A percentile compares a stretch with the other conserved stretches of the same genome.
Evolutionary conservation across 345 rosid genomes (phyloP).

Genomic region (Dovyalis caffra): DNA sequence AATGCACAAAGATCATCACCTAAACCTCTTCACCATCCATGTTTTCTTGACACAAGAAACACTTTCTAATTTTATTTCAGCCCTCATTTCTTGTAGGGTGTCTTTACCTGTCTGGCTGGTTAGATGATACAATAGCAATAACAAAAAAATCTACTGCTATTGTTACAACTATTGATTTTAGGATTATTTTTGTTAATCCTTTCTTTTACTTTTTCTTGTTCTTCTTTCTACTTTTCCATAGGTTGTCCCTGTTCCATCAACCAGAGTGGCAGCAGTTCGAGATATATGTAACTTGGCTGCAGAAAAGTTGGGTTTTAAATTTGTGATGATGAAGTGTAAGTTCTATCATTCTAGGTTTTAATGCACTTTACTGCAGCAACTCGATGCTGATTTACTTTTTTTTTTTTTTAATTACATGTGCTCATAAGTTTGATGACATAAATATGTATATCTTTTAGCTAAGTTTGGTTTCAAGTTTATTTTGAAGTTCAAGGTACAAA

Average conservation of each 20-base stretch:
- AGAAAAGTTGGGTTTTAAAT: constrained; percentile 81
- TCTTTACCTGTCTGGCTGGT: no score
- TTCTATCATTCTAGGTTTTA: constrained; percentile 5
- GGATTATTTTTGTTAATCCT: neutral
- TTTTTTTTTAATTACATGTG: neutral
- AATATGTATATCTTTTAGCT: neutral
- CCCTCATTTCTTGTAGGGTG: no score
- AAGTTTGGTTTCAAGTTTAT: neutral
- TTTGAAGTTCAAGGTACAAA: neutral
- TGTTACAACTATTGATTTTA: neutral
- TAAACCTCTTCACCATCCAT: neutral
- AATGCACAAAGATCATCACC: neutral
- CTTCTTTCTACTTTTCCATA: constrained; percentile 19
- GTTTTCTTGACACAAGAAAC: neutral
- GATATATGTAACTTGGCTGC: constrained; percentile 76
- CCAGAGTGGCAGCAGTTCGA: constrained; percentile 57
- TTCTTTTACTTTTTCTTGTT: neutral
- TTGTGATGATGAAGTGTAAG: constrained; percentile 59
- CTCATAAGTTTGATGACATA: neutral
- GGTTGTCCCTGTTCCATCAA: constrained; percentile 81
- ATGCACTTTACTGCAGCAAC: neutral
- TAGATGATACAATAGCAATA: neutral
- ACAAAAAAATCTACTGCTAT: neutral
- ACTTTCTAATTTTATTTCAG: neutral
- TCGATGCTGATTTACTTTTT: constrained; percentile 4